phyloP scores from a whole-genome alignment of 257 asterid species.

The Anisodus tanguticus region DNA sequence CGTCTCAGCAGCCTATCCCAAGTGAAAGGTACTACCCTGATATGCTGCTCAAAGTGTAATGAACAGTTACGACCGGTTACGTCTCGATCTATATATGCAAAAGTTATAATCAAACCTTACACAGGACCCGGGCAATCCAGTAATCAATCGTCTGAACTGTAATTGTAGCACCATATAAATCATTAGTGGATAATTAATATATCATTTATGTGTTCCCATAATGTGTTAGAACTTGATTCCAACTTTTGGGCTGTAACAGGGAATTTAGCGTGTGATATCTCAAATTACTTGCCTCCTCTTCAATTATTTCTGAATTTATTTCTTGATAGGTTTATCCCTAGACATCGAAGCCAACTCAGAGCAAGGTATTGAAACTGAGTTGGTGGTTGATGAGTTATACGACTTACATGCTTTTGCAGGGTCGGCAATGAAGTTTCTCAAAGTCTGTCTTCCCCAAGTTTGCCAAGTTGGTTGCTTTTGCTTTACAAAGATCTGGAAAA shows the following conservation, averaged over 20 bases:
- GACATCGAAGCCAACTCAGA: background rate
- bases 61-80: slow-evolving; percentile 9
- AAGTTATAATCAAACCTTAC: background rate
- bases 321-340: slow-evolving; percentile 9
- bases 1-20: slow-evolving; percentile 45
- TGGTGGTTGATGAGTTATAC: slow-evolving; percentile 22
- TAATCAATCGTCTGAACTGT: background rate
- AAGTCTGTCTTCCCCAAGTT: slow-evolving; percentile 50
- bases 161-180: background rate
- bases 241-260: background rate
- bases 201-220: no score
- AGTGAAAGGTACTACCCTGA: slow-evolving; percentile 54
- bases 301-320: background rate
- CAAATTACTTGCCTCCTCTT: slow-evolving; percentile 19
- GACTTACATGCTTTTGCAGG: slow-evolving; percentile 50
- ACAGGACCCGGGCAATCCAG: background rate
- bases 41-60: slow-evolving; percentile 23
- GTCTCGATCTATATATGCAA: background rate
- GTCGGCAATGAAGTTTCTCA: slow-evolving; percentile 46
- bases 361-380: slow-evolving; percentile 8
- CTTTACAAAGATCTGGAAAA: slow-evolving; percentile 71
- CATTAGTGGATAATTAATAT: background rate
- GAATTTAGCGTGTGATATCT: background rate
- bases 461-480: slow-evolving; percentile 63
- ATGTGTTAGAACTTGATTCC: background rate